phyloP scores from a whole-genome alignment of 2,329 filamentous ascomycete species.

The Neonectria coccinea region DNA sequence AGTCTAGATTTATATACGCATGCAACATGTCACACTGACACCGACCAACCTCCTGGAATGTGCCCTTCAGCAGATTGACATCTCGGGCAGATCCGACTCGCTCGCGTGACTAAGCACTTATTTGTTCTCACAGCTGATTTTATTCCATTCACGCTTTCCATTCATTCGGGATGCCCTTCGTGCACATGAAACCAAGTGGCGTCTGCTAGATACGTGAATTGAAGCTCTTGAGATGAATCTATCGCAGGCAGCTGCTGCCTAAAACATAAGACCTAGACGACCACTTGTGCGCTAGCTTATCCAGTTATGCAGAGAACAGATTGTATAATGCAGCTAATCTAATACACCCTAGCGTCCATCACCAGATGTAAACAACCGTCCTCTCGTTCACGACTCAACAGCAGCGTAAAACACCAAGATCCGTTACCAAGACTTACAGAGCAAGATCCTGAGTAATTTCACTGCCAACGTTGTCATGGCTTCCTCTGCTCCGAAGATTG shows the following conservation, averaged over 20 bases:
- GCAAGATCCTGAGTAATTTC: background rate
- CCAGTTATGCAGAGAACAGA: too few species aligned
- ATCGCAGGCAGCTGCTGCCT: background rate
- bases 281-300: background rate
- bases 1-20: background rate
- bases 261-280: background rate
- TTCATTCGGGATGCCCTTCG: background rate
- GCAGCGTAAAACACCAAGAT: background rate
- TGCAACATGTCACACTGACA: background rate
- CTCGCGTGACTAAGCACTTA: background rate
- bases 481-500: constrained; percentile 26
- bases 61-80: background rate
- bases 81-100: background rate
- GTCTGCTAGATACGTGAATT: background rate
- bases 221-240: background rate
- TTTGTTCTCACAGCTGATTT: background rate
- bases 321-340: background rate
- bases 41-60: background rate
- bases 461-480: constrained; percentile 24
- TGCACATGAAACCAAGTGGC: background rate
- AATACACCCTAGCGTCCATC: background rate
- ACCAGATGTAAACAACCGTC: background rate
- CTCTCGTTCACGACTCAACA: background rate
- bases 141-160: background rate
- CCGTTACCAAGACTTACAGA: background rate